These are phyloP conservation scores for Pseudocercospora ulei DNA, from an alignment of 2,329 filamentous ascomycete genomes.

Conservation along the genomic window DNA sequence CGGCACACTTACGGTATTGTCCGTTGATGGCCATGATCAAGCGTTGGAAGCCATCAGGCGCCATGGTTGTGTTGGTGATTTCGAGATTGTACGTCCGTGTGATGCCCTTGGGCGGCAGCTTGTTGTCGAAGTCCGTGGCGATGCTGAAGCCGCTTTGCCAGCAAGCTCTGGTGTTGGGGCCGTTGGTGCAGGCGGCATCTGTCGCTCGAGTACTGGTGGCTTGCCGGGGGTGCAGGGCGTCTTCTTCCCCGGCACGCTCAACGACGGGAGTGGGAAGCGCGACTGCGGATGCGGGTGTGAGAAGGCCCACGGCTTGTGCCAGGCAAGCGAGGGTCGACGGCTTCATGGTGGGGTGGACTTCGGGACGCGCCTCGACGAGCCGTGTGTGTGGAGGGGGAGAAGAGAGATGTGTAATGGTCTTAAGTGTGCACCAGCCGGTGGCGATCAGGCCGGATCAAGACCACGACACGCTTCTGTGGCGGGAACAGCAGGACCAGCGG, in stretches of 20 bases:
- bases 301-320: slow-evolving; percentile 2
- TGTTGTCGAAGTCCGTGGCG: slow-evolving; percentile 41
- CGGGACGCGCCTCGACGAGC: neutral
- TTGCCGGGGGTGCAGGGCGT: slow-evolving; percentile 1
- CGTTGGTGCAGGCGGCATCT: slow-evolving; percentile 35
- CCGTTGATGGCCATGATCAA: slow-evolving; percentile 49
- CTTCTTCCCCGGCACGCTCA: slow-evolving; percentile 1
- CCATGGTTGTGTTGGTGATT: slow-evolving; percentile 33
- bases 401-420: no score
- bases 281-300: slow-evolving; percentile 9
- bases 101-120: slow-evolving; percentile 36
- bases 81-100: slow-evolving; percentile 33
- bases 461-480: no score
- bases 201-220: slow-evolving; percentile 1
- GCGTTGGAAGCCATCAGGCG: slow-evolving; percentile 33
- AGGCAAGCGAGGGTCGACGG: slow-evolving; percentile 6
- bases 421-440: no score
- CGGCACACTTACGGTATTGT: slow-evolving; percentile 41
- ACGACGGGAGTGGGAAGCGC: slow-evolving; percentile 10
- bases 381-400: neutral
- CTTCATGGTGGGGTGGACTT: slow-evolving; percentile 7
- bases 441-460: no score
- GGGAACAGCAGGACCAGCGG: no score
- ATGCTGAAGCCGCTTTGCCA: slow-evolving; percentile 40
- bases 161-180: slow-evolving; percentile 36